phyloP scores from a whole-genome alignment of 768 basidiomycete species.

The Pleurotus tuber-regium region DNA sequence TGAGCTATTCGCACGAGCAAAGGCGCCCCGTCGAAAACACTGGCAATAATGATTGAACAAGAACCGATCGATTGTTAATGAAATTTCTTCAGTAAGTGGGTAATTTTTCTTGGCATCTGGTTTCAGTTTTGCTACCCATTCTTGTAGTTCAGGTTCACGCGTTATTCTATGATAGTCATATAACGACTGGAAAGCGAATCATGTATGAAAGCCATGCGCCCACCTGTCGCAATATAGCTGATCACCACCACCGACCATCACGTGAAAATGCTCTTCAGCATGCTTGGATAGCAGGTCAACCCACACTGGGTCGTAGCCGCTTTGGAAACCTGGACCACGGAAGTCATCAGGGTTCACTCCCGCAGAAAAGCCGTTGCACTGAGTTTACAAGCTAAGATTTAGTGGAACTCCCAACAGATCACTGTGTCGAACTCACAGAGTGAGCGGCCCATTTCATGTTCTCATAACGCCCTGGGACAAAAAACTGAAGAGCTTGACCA shows the following conservation, averaged over 20 bases:
- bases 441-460: slow-evolving; percentile 92
- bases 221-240: slow-evolving; percentile 87
- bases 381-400: slow-evolving; percentile 5
- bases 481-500: slow-evolving; percentile 75
- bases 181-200: too few relatives aligned
- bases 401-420: background rate
- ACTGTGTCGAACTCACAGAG: slow-evolving; percentile 50
- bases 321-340: slow-evolving; percentile 73
- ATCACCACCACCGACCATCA: slow-evolving; percentile 91
- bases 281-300: slow-evolving; percentile 87
- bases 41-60: slow-evolving; percentile 92
- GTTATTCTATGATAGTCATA: slow-evolving; percentile 49
- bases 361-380: slow-evolving; percentile 88
- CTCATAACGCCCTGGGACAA: slow-evolving; percentile 74
- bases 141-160: slow-evolving; percentile 85
- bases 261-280: slow-evolving; percentile 77
- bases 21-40: slow-evolving; percentile 82
- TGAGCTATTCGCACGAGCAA: slow-evolving; percentile 85
- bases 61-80: slow-evolving; percentile 76
- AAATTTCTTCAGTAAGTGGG: slow-evolving; percentile 70
- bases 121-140: slow-evolving; percentile 70
- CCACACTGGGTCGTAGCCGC: slow-evolving; percentile 85
- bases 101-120: slow-evolving; percentile 55
- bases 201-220: slow-evolving; percentile 20
- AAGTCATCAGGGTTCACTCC: slow-evolving; percentile 91